Conservation (phyloP, 345 rosid species). For the Alliaria petiolata region DNA sequence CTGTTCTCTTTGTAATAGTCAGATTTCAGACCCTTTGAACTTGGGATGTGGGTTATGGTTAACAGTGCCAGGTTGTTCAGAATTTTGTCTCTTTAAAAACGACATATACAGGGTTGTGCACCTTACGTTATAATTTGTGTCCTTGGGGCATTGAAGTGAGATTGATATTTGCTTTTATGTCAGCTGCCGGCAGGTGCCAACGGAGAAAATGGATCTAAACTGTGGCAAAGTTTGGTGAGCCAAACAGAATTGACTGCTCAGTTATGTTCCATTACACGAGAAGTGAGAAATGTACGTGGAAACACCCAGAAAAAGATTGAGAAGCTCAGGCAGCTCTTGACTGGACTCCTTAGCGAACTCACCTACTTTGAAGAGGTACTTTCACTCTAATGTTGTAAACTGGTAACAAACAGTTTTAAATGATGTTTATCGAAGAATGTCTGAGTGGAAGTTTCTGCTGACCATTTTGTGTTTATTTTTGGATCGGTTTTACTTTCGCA, state of each 20-base stretch:
- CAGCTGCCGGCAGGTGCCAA: slow-evolving; percentile 61
- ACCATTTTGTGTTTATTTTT: not conserved
- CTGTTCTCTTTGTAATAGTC: not conserved
- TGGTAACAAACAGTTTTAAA: slow-evolving; percentile 8
- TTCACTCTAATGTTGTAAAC: slow-evolving; percentile 17
- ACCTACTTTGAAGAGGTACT: slow-evolving; percentile 94
- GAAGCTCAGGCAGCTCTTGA: slow-evolving; percentile 94
- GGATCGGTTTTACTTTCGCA: slow-evolving; percentile 36
- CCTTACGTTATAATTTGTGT: not conserved
- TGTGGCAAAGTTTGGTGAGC: slow-evolving; percentile 92
- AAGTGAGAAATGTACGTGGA: slow-evolving; percentile 95
- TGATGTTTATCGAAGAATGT: slow-evolving; percentile 3
- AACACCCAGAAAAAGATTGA: slow-evolving; percentile 97
- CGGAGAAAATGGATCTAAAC: slow-evolving; percentile 72
- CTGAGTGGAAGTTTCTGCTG: slow-evolving; percentile 6
- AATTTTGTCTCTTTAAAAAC: not conserved
- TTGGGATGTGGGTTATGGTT: slow-evolving; percentile 1
- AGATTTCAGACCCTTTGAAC: not conserved
- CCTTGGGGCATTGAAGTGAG: not conserved
- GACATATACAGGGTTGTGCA: not conserved
- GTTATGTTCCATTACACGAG: slow-evolving; percentile 80
- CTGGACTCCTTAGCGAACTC: slow-evolving; percentile 94
- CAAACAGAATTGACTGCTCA: slow-evolving; percentile 97
- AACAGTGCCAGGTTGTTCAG: not conserved
- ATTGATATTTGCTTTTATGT: slow-evolving; percentile 17